Conservation (phyloP, 768 basidiomycete species). For the Strobilomyces echinocephalus region DNA sequence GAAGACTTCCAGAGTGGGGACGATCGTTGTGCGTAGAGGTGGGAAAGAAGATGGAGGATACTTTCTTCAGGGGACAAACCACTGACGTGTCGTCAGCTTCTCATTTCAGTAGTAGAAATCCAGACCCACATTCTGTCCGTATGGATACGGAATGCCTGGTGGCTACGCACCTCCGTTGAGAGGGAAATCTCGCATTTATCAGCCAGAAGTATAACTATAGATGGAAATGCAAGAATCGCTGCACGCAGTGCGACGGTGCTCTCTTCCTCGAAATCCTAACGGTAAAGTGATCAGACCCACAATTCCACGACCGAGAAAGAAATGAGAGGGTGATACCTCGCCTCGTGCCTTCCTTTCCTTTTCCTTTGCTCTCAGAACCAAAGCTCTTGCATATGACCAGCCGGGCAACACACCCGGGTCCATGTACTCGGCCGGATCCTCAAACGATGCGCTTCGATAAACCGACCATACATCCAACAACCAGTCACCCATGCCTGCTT, state of each 20-base stretch:
- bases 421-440: constrained; percentile 28
- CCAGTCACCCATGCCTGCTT: constrained; percentile 78
- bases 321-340: constrained; percentile 22
- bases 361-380: constrained; percentile 57
- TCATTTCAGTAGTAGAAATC: background rate
- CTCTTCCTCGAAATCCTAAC: constrained; percentile 43
- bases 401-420: constrained; percentile 70
- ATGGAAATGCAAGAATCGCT: constrained; percentile 76
- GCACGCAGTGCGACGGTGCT: constrained; percentile 68
- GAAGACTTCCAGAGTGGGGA: constrained; percentile 79
- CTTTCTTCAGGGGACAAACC: constrained; percentile 37
- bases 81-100: constrained; percentile 19
- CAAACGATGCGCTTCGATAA: constrained; percentile 7
- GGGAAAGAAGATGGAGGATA: constrained; percentile 74
- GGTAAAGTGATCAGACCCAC: background rate
- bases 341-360: constrained; percentile 40
- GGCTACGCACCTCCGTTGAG: constrained; percentile 50
- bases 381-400: constrained; percentile 66
- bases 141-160: constrained; percentile 64
- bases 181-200: constrained; percentile 78
- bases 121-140: constrained; percentile 57
- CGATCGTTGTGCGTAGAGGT: constrained; percentile 83
- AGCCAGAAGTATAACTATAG: constrained; percentile 74
- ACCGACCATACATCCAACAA: constrained; percentile 56
- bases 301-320: background rate